Evolutionary conservation across 768 basidiomycete species (phyloP), one percentile per base, ranked within the genome.

Genomic region (Suillus alpinus): DNA sequence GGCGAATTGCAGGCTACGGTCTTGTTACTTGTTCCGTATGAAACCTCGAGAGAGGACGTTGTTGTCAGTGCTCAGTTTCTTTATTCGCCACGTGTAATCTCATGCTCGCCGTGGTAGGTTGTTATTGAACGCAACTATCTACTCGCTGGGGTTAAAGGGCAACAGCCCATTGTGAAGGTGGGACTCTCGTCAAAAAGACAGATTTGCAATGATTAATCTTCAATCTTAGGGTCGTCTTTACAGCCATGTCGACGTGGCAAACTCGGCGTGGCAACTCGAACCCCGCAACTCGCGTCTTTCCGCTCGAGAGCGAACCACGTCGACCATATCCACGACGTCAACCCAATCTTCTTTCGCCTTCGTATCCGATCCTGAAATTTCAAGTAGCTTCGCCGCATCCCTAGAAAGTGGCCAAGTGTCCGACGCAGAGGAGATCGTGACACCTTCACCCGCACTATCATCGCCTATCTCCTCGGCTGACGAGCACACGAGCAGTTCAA

Each of bases 311-410:
- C 86, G 90, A 20, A 92, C 91, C 0, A 86, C 85, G 3, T 91
- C 90, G 14, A 86, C 88, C 14, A 77, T 86, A 6, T 92, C 91
- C 9, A 89, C 89, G 1, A 76, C 86, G 0, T 92, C 90, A 4
- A 89, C 89, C 0, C 89, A 85, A 32, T 93, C 91, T 20, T 93
- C 91, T 0, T 93, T 86, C 66, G 91, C 91, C 4, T 81, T 91
- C 59, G 80, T 93, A 9, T 92, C 91, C n/a, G 91, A 93, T 66
- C 86, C 85, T 2, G 91, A 93, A 65, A 88, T 92, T 56, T 91
- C 91, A 5, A 92, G 89, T 74, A 90, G 88, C 70, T 92, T 92
- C 65, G 89, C 89, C 1, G 90, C 89, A 6, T 92, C 91, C 32
- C 80, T 92, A 4, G 91, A 91, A 68, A 88, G 88, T 64, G 86